phyloP scores from a whole-genome alignment of 768 basidiomycete genomes.

The Baorangia bicolor region DNA sequence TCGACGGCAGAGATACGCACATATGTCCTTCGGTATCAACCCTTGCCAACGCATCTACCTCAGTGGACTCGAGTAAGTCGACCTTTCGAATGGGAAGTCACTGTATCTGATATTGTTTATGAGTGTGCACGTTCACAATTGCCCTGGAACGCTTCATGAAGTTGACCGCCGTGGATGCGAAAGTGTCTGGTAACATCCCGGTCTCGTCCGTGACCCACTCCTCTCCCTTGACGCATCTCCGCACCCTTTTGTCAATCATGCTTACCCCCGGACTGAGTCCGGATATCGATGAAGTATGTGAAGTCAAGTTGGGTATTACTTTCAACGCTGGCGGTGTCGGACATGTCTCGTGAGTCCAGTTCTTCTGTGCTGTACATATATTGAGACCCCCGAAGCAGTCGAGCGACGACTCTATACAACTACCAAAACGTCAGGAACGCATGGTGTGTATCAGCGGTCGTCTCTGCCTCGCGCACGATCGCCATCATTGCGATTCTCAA shows the following conservation, averaged over 20 bases:
- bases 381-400: conserved; percentile 15
- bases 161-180: conserved; percentile 48
- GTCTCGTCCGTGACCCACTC: conserved; percentile 36
- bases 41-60: conserved; percentile 18
- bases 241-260: conserved; percentile 58
- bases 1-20: conserved; percentile 28
- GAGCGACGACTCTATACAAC: conserved; percentile 43
- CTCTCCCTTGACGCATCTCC: conserved; percentile 53
- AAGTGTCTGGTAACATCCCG: conserved; percentile 48
- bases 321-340: conserved; percentile 43
- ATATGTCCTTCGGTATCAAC: conserved; percentile 26
- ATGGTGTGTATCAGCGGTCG: conserved; percentile 74
- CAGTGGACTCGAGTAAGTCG: conserved; percentile 25
- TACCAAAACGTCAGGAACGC: conserved; percentile 37
- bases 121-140: conserved; percentile 51
- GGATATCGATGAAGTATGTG: conserved; percentile 70
- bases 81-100: conserved; percentile 12
- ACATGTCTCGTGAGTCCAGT: conserved; percentile 44
- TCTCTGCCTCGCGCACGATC: conserved; percentile 69
- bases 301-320: conserved; percentile 50
- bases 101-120: conserved; percentile 19
- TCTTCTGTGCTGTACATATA: not conserved
- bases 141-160: conserved; percentile 53
- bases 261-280: conserved; percentile 68
- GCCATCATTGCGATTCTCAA: conserved; percentile 67